Percentiles rank a stretch among this genome's conserved stretches.
Conservation (phyloP, 208 protist genomes). For the Acanthamoeba sp. region DNA sequence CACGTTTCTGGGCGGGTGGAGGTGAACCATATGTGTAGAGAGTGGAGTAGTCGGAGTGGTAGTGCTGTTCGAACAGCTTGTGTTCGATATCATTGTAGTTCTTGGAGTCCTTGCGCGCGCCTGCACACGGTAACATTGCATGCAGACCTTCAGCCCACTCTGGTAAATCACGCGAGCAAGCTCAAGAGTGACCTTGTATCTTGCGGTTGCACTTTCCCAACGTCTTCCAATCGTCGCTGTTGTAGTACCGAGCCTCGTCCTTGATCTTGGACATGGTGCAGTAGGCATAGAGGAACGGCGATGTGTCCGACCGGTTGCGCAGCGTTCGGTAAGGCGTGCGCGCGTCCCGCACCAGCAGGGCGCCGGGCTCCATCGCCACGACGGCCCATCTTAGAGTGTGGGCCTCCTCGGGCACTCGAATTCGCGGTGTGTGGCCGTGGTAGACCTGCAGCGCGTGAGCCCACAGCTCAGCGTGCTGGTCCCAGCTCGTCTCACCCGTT, state of each 20-base stretch:
- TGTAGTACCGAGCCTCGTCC: background rate
- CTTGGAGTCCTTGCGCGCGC: background rate
- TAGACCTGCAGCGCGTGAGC: background rate
- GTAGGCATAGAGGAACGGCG: slow-evolving; percentile 19
- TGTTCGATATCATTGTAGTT: background rate
- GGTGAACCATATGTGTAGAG: background rate
- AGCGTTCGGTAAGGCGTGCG: slow-evolving; percentile 12
- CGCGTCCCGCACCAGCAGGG: background rate
- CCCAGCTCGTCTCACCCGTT: background rate
- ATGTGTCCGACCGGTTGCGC: background rate
- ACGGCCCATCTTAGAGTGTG: background rate
- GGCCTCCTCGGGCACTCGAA: background rate
- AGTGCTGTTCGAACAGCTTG: background rate
- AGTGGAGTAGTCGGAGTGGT: background rate
- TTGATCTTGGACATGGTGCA: slow-evolving; percentile 25
- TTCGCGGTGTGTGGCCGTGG: background rate
- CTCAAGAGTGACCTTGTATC: background rate
- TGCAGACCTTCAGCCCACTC: background rate
- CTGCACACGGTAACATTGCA: background rate
- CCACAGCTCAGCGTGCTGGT: background rate
- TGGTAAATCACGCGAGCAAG: too few species aligned
- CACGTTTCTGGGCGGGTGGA: background rate
- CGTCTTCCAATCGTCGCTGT: background rate
- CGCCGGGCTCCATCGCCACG: background rate
- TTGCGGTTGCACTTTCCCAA: background rate